These are phyloP conservation scores for Mycena rebaudengoi DNA, from an alignment of 768 basidiomycete genomes.

Conservation along the genomic window DNA sequence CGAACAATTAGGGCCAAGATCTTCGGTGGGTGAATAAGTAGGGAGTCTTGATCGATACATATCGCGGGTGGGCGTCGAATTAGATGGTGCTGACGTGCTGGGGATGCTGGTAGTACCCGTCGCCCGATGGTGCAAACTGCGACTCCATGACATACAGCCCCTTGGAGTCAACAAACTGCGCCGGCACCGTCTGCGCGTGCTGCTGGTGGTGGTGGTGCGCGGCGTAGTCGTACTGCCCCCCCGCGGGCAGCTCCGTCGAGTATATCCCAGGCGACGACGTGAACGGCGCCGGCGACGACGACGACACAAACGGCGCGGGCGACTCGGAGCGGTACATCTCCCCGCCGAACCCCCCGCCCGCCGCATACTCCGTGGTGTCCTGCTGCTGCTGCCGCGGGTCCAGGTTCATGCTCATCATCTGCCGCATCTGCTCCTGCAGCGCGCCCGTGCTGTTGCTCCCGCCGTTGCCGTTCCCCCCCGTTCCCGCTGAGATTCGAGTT, in stretches of 20 bases:
- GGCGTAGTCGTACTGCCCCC: slow-evolving; percentile 3
- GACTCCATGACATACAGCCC: slow-evolving; percentile 21
- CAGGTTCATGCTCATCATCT: slow-evolving; percentile 49
- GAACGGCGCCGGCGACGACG: slow-evolving; percentile 20
- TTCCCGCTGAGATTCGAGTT: slow-evolving; percentile 43
- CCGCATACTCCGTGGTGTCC: slow-evolving; percentile 21
- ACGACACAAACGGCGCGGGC: slow-evolving; percentile 49
- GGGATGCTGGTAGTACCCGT: slow-evolving; percentile 23
- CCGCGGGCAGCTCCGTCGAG: slow-evolving; percentile 19
- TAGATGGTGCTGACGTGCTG: slow-evolving; percentile 33
- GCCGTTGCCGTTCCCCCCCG: slow-evolving; percentile 37
- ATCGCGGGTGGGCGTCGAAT: background rate
- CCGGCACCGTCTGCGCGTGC: slow-evolving; percentile 26
- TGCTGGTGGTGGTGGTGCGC: slow-evolving; percentile 21
- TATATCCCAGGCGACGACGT: slow-evolving; percentile 27
- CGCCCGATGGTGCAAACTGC: background rate
- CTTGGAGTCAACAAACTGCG: slow-evolving; percentile 25
- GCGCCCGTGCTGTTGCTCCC: slow-evolving; percentile 30
- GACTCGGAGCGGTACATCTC: slow-evolving; percentile 52
- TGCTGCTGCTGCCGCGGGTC: slow-evolving; percentile 35
- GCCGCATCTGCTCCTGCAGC: slow-evolving; percentile 54
- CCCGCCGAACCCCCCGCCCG: slow-evolving; percentile 18
- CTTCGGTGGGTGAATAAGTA: slow-evolving; percentile 1
- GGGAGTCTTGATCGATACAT: background rate
- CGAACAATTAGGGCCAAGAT: slow-evolving; percentile 3